Evolutionary conservation across 805 yeast species (phyloP).

Genomic region (Brettanomyces anomalus): DNA sequence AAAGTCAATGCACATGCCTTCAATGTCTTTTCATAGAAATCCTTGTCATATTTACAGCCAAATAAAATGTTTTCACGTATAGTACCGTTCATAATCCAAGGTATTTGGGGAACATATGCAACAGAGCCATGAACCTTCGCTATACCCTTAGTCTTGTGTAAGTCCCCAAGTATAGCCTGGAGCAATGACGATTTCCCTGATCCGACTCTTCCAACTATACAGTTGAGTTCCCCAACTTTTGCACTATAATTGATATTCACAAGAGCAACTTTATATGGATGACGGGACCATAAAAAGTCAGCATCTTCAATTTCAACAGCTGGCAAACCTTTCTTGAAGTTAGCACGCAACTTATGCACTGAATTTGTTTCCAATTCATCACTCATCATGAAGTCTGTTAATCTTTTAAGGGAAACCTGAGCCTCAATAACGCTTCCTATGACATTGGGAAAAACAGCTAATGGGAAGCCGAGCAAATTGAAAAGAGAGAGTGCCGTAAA

Average conservation of each 20-base stretch:
- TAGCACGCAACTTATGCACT: constrained; percentile 41
- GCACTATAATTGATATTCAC: constrained; percentile 40
- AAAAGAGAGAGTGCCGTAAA: constrained; percentile 86
- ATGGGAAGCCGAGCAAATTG: constrained; percentile 83
- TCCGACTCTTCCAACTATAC: constrained; percentile 62
- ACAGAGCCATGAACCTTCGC: constrained; percentile 36
- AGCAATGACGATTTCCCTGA: constrained; percentile 57
- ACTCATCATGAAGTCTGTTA: constrained; percentile 60
- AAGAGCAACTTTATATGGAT: constrained; percentile 55
- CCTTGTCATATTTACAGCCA: constrained; percentile 77
- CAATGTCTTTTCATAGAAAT: constrained; percentile 70
- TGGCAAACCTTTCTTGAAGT: constrained; percentile 51
- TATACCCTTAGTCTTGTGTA: constrained; percentile 23
- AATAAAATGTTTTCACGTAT: constrained; percentile 86
- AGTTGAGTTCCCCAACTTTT: constrained; percentile 42
- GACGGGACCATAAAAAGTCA: constrained; percentile 72
- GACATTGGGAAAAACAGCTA: constrained; percentile 87
- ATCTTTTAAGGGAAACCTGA: constrained; percentile 70
- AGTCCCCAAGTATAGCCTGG: constrained; percentile 45
- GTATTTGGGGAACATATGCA: constrained; percentile 63
- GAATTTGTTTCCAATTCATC: constrained; percentile 73
- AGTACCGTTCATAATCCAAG: constrained; percentile 96
- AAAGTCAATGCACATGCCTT: constrained; percentile 80
- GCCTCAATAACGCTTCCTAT: constrained; percentile 83
- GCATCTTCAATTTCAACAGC: constrained; percentile 56